Conservation (phyloP, 2,329 filamentous ascomycete species). For the Claviceps pazoutovae region DNA sequence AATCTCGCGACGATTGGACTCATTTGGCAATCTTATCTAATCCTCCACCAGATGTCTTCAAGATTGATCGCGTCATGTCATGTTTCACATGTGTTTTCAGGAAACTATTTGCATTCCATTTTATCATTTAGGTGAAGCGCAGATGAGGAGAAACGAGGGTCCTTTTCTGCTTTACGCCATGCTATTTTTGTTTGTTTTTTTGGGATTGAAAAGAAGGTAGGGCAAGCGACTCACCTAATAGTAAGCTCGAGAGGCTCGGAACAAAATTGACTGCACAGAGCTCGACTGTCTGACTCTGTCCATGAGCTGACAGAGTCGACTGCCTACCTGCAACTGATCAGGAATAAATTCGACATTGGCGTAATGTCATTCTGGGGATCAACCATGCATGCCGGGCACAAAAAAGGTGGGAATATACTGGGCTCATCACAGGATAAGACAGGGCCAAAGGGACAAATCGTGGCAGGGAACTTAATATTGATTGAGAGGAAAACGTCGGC, state of each 20-base stretch:
- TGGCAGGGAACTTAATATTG: not conserved
- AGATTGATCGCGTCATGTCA: slow-evolving; percentile 6
- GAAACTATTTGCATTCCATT: not conserved
- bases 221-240: not conserved
- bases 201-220: not conserved
- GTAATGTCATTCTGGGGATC: not conserved
- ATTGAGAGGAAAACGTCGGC: no score
- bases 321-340: not conserved
- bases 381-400: not conserved
- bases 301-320: not conserved
- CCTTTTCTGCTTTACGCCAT: not conserved
- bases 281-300: not conserved
- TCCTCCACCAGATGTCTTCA: slow-evolving; percentile 13
- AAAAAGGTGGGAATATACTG: not conserved
- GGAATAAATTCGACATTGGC: not conserved
- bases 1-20: not conserved
- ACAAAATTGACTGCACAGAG: not conserved
- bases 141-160: not conserved
- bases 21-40: not conserved
- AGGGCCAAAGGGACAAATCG: not conserved
- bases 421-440: not conserved
- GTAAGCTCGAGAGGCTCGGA: not conserved
- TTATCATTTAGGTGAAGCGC: not conserved
- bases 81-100: not conserved
- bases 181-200: not conserved